A percentile compares a stretch with the other conserved stretches of the same genome.
Evolutionary conservation across 805 yeast species (phyloP).

Genomic region (Myxozyma neotropica): DNA sequence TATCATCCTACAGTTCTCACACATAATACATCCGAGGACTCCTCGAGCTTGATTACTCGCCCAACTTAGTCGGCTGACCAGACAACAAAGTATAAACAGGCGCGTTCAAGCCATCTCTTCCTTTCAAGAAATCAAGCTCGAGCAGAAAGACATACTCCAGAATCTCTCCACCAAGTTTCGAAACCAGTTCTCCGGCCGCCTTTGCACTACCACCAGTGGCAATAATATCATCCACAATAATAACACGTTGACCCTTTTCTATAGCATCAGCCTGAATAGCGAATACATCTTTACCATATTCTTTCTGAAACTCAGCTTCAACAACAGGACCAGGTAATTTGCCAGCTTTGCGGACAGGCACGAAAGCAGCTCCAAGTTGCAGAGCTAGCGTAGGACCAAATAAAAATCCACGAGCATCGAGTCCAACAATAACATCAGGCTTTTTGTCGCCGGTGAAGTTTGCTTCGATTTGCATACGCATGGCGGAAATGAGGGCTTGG

Average conservation of each 20-base stretch:
- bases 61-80: constrained; percentile 35
- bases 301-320: constrained; percentile 78
- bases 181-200: constrained; percentile 87
- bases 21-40: too few relatives aligned
- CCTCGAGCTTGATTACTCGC: neutral
- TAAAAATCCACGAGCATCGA: constrained; percentile 95
- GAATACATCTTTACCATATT: constrained; percentile 86
- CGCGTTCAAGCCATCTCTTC: constrained; percentile 81
- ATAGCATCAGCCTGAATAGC: constrained; percentile 85
- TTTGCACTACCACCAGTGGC: constrained; percentile 95
- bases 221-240: constrained; percentile 92
- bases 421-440: constrained; percentile 88
- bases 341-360: constrained; percentile 94
- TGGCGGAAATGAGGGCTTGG: constrained; percentile 77
- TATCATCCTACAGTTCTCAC: too few relatives aligned
- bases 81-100: constrained; percentile 83
- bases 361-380: constrained; percentile 84
- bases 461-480: constrained; percentile 69
- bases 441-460: constrained; percentile 53
- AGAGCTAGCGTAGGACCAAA: constrained; percentile 96
- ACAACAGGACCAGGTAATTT: constrained; percentile 87
- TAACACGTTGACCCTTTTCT: constrained; percentile 75
- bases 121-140: constrained; percentile 94
- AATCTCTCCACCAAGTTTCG: constrained; percentile 66
- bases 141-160: constrained; percentile 83